Percentiles rank a stretch among this genome's conserved stretches.
phyloP scores from a whole-genome alignment of 352 stramenopile genomes.

The Pythium biforme region DNA sequence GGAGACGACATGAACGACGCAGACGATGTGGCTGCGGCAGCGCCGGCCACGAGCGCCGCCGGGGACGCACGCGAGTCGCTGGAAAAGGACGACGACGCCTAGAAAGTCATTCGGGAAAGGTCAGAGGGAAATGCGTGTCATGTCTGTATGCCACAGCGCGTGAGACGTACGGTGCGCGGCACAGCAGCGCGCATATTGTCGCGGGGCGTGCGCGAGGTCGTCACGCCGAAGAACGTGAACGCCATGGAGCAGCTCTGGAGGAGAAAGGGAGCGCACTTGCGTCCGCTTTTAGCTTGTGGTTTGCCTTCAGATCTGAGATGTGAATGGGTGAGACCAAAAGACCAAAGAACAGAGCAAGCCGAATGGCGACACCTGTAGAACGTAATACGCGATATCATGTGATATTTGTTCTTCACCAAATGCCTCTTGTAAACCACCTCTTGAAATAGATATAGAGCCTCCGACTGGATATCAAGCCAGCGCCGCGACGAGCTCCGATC shows the following conservation, averaged over 20 bases:
- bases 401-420: too few relatives aligned
- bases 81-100: conserved; percentile 16
- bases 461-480: too few relatives aligned
- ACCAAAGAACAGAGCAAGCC: background rate
- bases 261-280: background rate
- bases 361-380: background rate
- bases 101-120: too few relatives aligned
- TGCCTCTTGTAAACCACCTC: too few relatives aligned
- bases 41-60: background rate
- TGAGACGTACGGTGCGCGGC: conserved; percentile 8
- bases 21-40: background rate
- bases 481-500: too few relatives aligned
- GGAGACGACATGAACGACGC: background rate
- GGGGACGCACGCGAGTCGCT: conserved; percentile 10
- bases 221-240: conserved; percentile 28
- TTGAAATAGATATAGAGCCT: too few relatives aligned
- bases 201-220: conserved; percentile 9
- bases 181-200: conserved; percentile 3
- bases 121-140: too few relatives aligned
- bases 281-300: conserved; percentile 13
- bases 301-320: conserved; percentile 9
- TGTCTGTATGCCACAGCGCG: too few relatives aligned
- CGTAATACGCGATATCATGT: background rate
- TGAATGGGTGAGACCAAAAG: background rate
- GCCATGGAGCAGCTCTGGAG: conserved; percentile 5